phyloP scores from a whole-genome alignment of 139 green algal species.

The Micractinium conductrix region DNA sequence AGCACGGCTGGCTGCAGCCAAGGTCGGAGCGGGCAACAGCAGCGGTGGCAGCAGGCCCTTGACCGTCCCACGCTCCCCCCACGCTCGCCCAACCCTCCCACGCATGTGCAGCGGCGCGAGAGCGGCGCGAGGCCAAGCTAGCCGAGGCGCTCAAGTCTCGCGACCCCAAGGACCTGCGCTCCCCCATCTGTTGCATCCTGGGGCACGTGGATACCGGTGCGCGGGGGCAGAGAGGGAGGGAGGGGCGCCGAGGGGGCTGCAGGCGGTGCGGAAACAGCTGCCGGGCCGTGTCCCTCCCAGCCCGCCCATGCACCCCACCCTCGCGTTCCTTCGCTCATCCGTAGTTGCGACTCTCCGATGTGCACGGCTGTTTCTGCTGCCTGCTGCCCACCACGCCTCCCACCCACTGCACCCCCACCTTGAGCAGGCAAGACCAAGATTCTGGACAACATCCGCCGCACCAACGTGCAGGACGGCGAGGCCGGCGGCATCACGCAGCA shows the following conservation, averaged over 20 bases:
- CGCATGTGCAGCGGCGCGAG: conserved; percentile 41
- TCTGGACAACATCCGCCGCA: conserved; percentile 97
- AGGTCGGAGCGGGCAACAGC: neutral
- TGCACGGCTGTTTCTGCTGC: neutral
- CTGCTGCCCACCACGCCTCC: neutral
- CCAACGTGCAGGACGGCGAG: conserved; percentile 98
- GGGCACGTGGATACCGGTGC: conserved; percentile 97
- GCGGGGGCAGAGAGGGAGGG: conserved; percentile 2
- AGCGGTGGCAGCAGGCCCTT: no score
- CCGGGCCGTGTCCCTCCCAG: no score
- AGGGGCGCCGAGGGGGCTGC: neutral
- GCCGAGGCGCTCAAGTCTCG: conserved; percentile 61
- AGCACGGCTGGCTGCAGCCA: neutral
- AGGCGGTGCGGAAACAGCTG: neutral
- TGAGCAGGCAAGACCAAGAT: conserved; percentile 99
- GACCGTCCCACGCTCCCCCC: neutral
- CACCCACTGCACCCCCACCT: no score
- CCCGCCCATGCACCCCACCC: no score
- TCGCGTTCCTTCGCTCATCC: no score
- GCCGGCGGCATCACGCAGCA: conserved; percentile 99
- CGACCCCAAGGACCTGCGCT: conserved; percentile 84
- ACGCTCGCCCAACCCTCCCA: neutral
- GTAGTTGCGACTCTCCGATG: neutral
- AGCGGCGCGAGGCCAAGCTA: conserved; percentile 69
- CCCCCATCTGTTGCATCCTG: conserved; percentile 99